These are phyloP conservation scores for Saururus chinensis DNA, from an alignment of 164 flowering plant genomes.

Conservation along the genomic window DNA sequence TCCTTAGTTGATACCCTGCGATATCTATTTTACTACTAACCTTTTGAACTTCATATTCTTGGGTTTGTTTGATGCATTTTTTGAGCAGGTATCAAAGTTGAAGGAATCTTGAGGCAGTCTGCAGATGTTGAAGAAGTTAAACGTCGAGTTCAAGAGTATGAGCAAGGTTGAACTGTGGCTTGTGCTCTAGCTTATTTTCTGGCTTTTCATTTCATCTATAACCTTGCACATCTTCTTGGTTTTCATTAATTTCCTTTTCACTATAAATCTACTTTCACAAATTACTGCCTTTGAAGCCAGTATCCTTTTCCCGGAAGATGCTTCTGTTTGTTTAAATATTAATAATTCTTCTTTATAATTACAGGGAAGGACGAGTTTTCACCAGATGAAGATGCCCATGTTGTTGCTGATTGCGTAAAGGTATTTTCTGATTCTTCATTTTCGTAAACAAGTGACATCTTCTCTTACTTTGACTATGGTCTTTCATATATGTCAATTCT, in stretches of 20 bases:
- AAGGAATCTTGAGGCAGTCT: constrained; percentile 94
- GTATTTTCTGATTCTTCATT: constrained; percentile 22
- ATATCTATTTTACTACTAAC: background rate
- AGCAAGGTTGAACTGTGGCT: constrained; percentile 42
- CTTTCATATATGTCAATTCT: background rate
- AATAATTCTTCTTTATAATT: background rate
- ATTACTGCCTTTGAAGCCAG: no score
- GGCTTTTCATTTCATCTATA: background rate
- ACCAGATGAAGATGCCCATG: constrained; percentile 84
- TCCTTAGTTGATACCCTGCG: background rate
- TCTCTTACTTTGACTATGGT: background rate
- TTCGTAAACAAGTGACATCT: background rate
- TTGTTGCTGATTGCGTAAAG: constrained; percentile 91
- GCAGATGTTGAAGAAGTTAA: constrained; percentile 96
- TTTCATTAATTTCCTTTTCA: background rate
- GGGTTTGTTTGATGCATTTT: background rate
- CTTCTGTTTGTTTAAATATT: background rate
- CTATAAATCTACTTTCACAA: no score
- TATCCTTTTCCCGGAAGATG: background rate
- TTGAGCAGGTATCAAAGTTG: constrained; percentile 61
- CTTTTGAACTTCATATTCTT: background rate
- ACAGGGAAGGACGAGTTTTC: constrained; percentile 79
- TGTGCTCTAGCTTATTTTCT: background rate
- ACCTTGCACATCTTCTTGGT: background rate
- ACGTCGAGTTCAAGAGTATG: constrained; percentile 70